Evolutionary conservation across 2,329 filamentous ascomycete species (phyloP), one percentile per base, ranked within the genome.

Genomic region (Didymella lethalis): DNA sequence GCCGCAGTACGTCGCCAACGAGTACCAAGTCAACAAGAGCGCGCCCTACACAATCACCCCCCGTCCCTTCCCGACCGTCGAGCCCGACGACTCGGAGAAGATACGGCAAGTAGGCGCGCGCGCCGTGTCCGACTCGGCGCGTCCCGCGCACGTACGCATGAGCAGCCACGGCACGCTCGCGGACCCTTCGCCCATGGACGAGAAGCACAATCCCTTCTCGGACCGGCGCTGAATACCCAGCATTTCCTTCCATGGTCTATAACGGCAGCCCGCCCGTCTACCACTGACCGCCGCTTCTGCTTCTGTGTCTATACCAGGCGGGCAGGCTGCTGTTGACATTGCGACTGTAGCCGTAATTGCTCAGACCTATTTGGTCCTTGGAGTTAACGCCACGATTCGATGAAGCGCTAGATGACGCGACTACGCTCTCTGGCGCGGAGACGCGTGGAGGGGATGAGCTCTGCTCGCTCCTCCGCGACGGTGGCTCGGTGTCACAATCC

Each of bases 31-130:
- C 57, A 81, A 81, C 66, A 80, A 76, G 60, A 78, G 77, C 43
- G 79, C 80, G 62, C 72, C 79, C n/a, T 82, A 81, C 67, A 82
- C 80, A 14, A 71, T 82, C 34, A 73, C 73, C 29, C 78, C 78
- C 49, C 77, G 76, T 40, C 80, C 79, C 26, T 76, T 82, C 53
- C 78, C 78, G 26, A 79, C 73, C 20, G 78, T 79, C 60, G 75
- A 77, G 41, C 70, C 60, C 65, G 62, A 70, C 63, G 80, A n/a
- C 6, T 36, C 32, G n/a, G 32, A 82, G 68, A 81, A 79, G 68
- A 71, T 82, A 43, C 77, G 79, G 60, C 72, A 73, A 62, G 79
- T 81, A 51, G 77, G 71, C 41, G 75, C 78, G 45, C 80, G 77
- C 45, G 72, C 73, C 36, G 78, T 82, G 38, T 77, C 77, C 55